A percentile compares a stretch with the other conserved stretches of the same genome.
Conservation (phyloP, 2,329 filamentous ascomycete species). For the Periconia macrospinosa region DNA sequence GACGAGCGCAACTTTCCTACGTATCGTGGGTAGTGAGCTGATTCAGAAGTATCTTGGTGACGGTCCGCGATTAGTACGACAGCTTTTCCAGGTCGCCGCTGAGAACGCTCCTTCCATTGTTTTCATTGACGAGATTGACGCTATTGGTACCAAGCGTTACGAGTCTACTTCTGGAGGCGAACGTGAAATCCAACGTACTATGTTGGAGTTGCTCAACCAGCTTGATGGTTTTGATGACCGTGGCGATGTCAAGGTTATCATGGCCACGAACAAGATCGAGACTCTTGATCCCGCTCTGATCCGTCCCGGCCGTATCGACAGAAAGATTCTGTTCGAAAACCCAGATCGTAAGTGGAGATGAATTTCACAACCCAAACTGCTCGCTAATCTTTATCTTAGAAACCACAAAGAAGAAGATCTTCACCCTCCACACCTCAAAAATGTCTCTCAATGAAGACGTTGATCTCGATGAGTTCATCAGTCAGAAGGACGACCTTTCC, state of each 20-base stretch:
- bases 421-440: constrained; percentile 96
- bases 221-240: constrained; percentile 98
- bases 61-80: constrained; percentile 88
- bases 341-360: constrained; percentile 60
- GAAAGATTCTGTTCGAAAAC: constrained; percentile 86
- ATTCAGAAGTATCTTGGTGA: constrained; percentile 99
- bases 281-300: constrained; percentile 95
- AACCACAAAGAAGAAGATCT: constrained; percentile 97
- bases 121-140: constrained; percentile 99
- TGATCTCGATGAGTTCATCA: constrained; percentile 98
- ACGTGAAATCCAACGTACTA: constrained; percentile 95
- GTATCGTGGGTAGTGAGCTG: constrained; percentile 94
- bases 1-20: constrained; percentile 96
- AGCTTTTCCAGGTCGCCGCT: constrained; percentile 93
- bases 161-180: constrained; percentile 96
- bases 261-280: constrained; percentile 99
- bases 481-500: constrained; percentile 94
- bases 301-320: constrained; percentile 94
- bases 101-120: constrained; percentile 97
- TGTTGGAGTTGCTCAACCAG: constrained; percentile 97
- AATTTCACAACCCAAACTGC: background rate
- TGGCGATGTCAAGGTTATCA: constrained; percentile 98
- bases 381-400: constrained; percentile 66
- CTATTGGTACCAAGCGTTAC: constrained; percentile 98
- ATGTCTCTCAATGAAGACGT: constrained; percentile 97